Conservation (phyloP, 2,329 filamentous ascomycete genomes). For the Exserohilum turcica region DNA sequence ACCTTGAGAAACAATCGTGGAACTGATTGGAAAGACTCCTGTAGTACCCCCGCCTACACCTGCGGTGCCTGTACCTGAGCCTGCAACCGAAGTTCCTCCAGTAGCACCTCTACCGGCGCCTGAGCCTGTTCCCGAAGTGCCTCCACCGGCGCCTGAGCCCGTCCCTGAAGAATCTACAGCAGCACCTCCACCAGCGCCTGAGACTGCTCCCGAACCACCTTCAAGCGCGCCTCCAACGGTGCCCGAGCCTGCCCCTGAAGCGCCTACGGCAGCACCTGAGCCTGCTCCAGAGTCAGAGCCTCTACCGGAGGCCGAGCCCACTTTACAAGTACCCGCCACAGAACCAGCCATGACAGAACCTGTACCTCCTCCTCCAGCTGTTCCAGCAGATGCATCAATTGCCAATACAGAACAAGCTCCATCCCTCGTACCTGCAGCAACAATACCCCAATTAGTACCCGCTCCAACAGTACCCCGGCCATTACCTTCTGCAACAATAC, state of each 20-base stretch:
- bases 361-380: background rate
- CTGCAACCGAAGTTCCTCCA: background rate
- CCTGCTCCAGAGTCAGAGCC: background rate
- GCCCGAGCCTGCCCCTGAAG: no score
- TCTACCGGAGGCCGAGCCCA: background rate
- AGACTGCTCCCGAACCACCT: conserved; percentile 1
- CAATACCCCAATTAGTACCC: no score
- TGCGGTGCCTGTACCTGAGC: conserved; percentile 4
- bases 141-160: background rate
- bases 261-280: background rate
- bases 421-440: background rate
- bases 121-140: background rate
- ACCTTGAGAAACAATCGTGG: background rate
- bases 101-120: no score
- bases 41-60: background rate
- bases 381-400: no score
- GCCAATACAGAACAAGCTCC: no score
- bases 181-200: background rate
- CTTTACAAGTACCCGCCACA: conserved; percentile 4
- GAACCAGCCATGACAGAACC: conserved; percentile 3
- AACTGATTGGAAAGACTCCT: background rate
- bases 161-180: background rate
- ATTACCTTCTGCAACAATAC: background rate
- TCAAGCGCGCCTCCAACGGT: conserved; percentile 1
- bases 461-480: background rate